A percentile compares a stretch with the other conserved stretches of the same genome.
Conservation (phyloP, 148 eudicot species). For the Linanthus parryae region DNA sequence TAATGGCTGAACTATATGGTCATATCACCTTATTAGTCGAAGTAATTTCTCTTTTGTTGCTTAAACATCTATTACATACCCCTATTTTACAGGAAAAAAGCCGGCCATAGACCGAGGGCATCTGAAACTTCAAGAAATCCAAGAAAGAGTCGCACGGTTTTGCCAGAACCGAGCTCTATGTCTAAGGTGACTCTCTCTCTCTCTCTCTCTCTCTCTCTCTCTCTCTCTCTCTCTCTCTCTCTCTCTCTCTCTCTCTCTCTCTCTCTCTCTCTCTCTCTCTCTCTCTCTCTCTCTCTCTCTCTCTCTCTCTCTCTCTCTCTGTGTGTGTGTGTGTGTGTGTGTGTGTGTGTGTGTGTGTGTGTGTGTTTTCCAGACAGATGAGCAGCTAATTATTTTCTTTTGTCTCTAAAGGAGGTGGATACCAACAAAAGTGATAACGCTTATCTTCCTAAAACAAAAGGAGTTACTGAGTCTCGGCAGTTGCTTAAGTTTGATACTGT, state of each 20-base stretch:
- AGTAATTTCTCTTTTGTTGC: background rate
- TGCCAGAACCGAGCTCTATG: conserved; percentile 44
- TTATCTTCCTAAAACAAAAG: conserved; percentile 28
- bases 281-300: conserved; percentile 1
- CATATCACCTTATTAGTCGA: too few relatives aligned
- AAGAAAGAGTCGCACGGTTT: conserved; percentile 36
- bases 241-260: background rate
- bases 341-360: background rate
- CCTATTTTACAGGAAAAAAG: conserved; percentile 39
- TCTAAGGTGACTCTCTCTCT: conserved; percentile 44
- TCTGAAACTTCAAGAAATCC: conserved; percentile 41
- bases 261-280: conserved; percentile 7
- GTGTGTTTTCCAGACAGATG: background rate
- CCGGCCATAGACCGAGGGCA: conserved; percentile 25
- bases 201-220: too few relatives aligned
- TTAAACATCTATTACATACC: background rate
- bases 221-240: conserved; percentile 23
- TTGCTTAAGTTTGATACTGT: conserved; percentile 37
- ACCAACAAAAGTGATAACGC: conserved; percentile 24
- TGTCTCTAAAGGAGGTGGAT: conserved; percentile 31
- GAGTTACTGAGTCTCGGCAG: conserved; percentile 22
- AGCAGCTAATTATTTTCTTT: conserved; percentile 7
- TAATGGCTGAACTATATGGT: too few relatives aligned
- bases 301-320: conserved; percentile 1
- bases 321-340: conserved; percentile 1